These are phyloP conservation scores for Trametes punicea DNA, from an alignment of 768 basidiomycete genomes.

Conservation along the genomic window DNA sequence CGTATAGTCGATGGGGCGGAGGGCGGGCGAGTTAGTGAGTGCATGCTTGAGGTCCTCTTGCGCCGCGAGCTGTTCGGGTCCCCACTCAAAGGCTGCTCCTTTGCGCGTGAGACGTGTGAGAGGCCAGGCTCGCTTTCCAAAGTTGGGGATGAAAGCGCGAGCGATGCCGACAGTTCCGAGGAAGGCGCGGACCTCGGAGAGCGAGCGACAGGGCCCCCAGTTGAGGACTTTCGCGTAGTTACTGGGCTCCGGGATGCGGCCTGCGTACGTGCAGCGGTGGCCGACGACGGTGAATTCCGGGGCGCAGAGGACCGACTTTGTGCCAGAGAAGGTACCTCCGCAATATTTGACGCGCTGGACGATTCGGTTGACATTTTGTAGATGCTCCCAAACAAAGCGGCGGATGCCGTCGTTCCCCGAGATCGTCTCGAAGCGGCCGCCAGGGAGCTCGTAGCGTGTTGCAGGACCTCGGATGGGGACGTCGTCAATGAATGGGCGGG, in stretches of 20 bases:
- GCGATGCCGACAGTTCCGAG: constrained; percentile 25
- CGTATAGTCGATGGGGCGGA: constrained; percentile 25
- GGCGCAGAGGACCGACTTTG: not conserved
- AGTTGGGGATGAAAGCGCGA: constrained; percentile 25
- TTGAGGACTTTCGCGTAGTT: constrained; percentile 25
- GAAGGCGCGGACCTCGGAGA: constrained; percentile 27
- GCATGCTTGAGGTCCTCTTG: constrained; percentile 22
- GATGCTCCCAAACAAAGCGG: constrained; percentile 38
- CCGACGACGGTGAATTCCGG: constrained; percentile 30
- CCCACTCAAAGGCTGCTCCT: constrained; percentile 21
- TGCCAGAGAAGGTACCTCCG: constrained; percentile 25
- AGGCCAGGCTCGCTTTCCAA: constrained; percentile 19
- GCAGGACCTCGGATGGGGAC: constrained; percentile 18
- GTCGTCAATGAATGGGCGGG: constrained; percentile 22
- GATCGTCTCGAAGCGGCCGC: constrained; percentile 21
- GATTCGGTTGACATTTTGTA: constrained; percentile 33
- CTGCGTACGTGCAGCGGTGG: constrained; percentile 37
- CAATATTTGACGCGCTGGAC: constrained; percentile 30
- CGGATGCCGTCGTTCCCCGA: constrained; percentile 30
- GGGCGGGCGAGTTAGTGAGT: constrained; percentile 12
- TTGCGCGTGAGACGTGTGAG: constrained; percentile 24
- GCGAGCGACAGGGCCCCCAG: constrained; percentile 22
- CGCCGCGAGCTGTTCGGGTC: constrained; percentile 8
- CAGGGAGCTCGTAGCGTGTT: constrained; percentile 7
- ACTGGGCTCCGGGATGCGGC: constrained; percentile 29